A percentile compares a stretch with the other conserved stretches of the same genome.
Evolutionary conservation across 179 eudicot genomes (phyloP).

Genomic region (Heliamphora pulchella): DNA sequence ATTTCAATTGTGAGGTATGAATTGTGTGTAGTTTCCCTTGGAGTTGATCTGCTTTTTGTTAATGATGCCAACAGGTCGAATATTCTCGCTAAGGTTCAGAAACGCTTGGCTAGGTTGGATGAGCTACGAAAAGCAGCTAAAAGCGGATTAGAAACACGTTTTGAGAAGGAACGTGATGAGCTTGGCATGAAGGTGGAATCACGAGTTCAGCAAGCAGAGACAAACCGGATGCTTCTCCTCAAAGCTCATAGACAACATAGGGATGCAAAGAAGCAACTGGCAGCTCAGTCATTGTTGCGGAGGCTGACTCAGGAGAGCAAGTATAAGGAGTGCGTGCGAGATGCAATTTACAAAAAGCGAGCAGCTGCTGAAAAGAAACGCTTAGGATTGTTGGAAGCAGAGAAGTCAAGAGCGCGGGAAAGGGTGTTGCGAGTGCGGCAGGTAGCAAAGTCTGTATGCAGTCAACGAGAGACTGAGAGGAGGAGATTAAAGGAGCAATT

Average conservation of each 20-base stretch:
- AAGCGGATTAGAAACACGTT: conserved; percentile 67
- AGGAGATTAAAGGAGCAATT: conserved; percentile 54
- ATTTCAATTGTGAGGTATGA: no score
- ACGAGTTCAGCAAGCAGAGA: conserved; percentile 83
- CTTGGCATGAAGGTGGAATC: conserved; percentile 70
- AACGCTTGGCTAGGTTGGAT: conserved; percentile 85
- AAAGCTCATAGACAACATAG: conserved; percentile 68
- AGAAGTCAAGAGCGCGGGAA: conserved; percentile 74
- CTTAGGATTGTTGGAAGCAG: conserved; percentile 68
- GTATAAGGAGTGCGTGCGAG: conserved; percentile 77
- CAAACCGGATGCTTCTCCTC: conserved; percentile 67
- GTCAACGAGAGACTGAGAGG: conserved; percentile 75
- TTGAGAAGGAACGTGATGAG: conserved; percentile 64
- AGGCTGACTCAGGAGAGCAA: conserved; percentile 68
- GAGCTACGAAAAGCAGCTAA: conserved; percentile 89
- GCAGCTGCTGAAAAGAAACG: conserved; percentile 89
- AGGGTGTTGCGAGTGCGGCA: conserved; percentile 60
- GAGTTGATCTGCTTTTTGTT: no score
- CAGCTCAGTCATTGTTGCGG: conserved; percentile 62
- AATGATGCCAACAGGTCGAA: conserved; percentile 42
- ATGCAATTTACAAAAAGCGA: conserved; percentile 84
- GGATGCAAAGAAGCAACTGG: conserved; percentile 69
- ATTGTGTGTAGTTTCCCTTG: no score
- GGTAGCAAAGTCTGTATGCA: conserved; percentile 54
- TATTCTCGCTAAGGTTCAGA: conserved; percentile 66